A percentile compares a stretch with the other conserved stretches of the same genome.
phyloP scores from a whole-genome alignment of 805 yeast genomes.

The Saccharomycopsis babjevae region DNA sequence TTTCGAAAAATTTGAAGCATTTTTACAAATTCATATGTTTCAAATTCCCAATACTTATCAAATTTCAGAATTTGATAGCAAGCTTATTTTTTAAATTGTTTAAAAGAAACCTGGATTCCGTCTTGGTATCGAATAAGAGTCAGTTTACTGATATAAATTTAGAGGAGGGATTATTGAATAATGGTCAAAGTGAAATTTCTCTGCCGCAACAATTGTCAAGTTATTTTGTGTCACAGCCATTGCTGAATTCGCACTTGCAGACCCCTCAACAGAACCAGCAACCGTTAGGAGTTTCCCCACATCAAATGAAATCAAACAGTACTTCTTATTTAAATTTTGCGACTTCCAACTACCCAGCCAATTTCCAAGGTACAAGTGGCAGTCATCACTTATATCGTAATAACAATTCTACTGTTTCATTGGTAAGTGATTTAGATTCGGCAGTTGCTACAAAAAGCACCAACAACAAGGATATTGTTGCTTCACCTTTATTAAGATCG shows the following conservation, averaged over 20 bases:
- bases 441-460: not conserved
- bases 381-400: not conserved
- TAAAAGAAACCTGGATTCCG: not conserved
- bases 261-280: not conserved
- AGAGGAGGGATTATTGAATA: constrained; percentile 11
- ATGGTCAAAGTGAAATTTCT: not conserved
- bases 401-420: not conserved
- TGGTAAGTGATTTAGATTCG: not conserved
- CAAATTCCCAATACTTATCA: not conserved
- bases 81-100: not conserved
- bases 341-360: not conserved
- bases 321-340: not conserved
- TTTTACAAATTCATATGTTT: not conserved
- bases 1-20: not conserved
- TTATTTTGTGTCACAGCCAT: not conserved
- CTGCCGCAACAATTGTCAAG: not conserved
- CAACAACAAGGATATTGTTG: not conserved
- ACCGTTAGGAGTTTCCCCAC: not conserved
- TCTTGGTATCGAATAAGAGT: not conserved
- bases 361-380: not conserved
- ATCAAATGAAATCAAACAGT: not conserved
- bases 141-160: constrained; percentile 8
- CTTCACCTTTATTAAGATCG: constrained; percentile 14
- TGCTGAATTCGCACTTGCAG: not conserved
- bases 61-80: not conserved